Conservation (phyloP, 2,329 filamentous ascomycete species). For the Cladosporium phlei region DNA sequence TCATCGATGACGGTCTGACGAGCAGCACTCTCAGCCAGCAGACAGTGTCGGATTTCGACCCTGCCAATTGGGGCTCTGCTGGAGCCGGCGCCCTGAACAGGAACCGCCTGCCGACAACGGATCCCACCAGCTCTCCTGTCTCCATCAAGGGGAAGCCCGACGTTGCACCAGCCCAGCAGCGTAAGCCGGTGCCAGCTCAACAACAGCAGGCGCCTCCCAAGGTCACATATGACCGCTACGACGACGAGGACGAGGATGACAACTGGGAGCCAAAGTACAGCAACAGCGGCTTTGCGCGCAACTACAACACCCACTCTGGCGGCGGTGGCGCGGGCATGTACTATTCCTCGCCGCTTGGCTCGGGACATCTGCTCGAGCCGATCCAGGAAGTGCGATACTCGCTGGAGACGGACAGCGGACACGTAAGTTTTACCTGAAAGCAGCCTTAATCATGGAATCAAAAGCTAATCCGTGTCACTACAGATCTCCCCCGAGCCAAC, state of each 20-base stretch:
- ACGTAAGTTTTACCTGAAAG: constrained; percentile 19
- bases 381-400: constrained; percentile 49
- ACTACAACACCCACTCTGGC: constrained; percentile 1
- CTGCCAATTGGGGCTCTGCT: constrained; percentile 45
- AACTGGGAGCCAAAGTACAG: constrained; percentile 29
- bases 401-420: constrained; percentile 43
- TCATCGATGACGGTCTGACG: constrained; percentile 47
- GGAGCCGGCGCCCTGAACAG: constrained; percentile 30
- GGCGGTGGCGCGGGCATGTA: constrained; percentile 17
- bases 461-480: neutral
- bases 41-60: constrained; percentile 37
- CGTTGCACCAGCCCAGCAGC: constrained; percentile 39
- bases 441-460: neutral
- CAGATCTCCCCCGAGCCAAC: constrained; percentile 27
- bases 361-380: constrained; percentile 41
- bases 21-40: constrained; percentile 33
- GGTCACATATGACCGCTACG: constrained; percentile 21
- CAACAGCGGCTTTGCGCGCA: constrained; percentile 28
- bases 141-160: constrained; percentile 56
- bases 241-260: constrained; percentile 23
- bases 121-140: constrained; percentile 25
- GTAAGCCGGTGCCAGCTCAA: constrained; percentile 27
- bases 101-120: constrained; percentile 25
- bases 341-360: constrained; percentile 34
- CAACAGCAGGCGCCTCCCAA: constrained; percentile 21